Base-by-base conservation (phyloP, 345 rosid species). In the Populus nigra region DNA sequence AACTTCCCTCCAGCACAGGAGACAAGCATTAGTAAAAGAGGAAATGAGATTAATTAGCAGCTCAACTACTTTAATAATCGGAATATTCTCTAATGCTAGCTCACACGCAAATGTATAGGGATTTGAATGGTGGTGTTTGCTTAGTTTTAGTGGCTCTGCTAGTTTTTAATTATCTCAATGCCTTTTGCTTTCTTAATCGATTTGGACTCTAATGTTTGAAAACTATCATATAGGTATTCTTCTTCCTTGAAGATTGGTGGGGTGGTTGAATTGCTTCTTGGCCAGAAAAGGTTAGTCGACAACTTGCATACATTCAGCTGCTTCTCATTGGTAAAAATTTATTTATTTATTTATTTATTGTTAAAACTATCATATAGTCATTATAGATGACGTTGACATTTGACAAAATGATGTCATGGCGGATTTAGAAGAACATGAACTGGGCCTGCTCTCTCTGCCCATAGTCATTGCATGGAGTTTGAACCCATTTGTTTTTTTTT, bases 51-150 rank as follows among this genome's bases (percentile, higher is more conserved):
- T 31, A 33, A 38, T 4, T 50, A 31, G 80, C 59, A 20, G 80
- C 36, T 77, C 75, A 70, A 45, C 80, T 29, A 62, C 80, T 62
- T n/a, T 9, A 47, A 62, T 31, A n/a, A 61, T 61, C 33, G 75
- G 47, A 71, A 20, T 70, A 23, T 69, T 43, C 23, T 61, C 6
- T 0, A 20, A 22, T 9, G 16, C 62, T 41, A 39, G 49, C 75
- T 62, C 63, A 25, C 80, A 70, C 75, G 80, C 74, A 71, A 77
- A 45, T 25, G 59, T 43, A 2, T 66, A 31, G 71, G 49, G 59
- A 47, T 65, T 35, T 66, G 35, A 47, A 25, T 35, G 78, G 71
- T 72, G 31, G n/a, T 70, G 22, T 47, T 47, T 27, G 53, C 38
- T 29, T 47, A 8, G 61, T 53, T 72, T 72, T 16, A 35, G 13